phyloP scores from a whole-genome alignment of 2,329 filamentous ascomycete genomes.

The Stagonosporopsis vannaccii region DNA sequence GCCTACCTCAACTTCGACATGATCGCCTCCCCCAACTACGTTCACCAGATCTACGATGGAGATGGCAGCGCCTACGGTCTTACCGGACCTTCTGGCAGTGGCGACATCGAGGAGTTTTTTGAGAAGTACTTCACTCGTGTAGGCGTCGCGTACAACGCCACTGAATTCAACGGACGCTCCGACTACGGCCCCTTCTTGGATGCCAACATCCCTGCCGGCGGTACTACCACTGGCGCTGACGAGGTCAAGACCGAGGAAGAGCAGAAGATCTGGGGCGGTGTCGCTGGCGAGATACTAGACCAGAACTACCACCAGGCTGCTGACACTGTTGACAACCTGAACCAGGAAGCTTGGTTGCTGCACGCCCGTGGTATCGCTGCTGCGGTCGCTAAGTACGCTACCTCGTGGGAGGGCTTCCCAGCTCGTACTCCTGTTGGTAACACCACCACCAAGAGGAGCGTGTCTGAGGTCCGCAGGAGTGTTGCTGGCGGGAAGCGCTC shows the following conservation, averaged over 20 bases:
- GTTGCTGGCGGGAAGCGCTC: constrained; percentile 13
- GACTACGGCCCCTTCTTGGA: constrained; percentile 50
- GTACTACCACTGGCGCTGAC: constrained; percentile 50
- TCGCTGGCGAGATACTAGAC: constrained; percentile 34
- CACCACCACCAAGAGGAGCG: constrained; percentile 24
- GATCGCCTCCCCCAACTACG: constrained; percentile 50
- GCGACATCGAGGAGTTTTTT: constrained; percentile 43
- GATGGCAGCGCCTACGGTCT: constrained; percentile 44
- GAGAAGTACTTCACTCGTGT: constrained; percentile 40
- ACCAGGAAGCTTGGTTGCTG: constrained; percentile 41
- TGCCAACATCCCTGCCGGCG: constrained; percentile 45
- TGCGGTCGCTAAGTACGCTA: constrained; percentile 43
- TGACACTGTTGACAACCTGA: constrained; percentile 47
- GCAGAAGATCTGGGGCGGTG: constrained; percentile 44
- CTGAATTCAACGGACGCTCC: constrained; percentile 48
- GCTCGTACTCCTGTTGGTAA: constrained; percentile 28
- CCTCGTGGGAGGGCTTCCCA: constrained; percentile 38
- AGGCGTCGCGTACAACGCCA: constrained; percentile 40
- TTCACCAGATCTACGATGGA: constrained; percentile 48
- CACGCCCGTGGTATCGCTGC: constrained; percentile 46
- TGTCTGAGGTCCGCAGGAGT: constrained; percentile 22
- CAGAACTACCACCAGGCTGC: constrained; percentile 48
- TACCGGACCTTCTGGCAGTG: constrained; percentile 43
- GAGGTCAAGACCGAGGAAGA: constrained; percentile 49
- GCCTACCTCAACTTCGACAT: constrained; percentile 55